phyloP scores from a whole-genome alignment of 345 rosid species.

The Eucalyptus paniculata region DNA sequence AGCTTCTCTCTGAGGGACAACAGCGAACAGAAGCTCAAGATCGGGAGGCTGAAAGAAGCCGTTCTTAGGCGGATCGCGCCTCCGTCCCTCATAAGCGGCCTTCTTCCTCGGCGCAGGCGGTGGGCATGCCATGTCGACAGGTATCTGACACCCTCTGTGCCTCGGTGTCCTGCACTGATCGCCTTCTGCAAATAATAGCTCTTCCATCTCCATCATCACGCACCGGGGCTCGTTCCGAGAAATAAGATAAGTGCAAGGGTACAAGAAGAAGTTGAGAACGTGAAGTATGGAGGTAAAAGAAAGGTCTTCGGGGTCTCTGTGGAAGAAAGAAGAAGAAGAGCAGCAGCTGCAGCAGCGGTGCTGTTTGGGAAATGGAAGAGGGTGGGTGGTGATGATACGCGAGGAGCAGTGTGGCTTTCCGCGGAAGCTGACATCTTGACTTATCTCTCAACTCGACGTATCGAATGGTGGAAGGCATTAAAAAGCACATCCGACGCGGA shows the following conservation, averaged over 20 bases:
- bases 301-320: not conserved
- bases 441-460: constrained; percentile 4
- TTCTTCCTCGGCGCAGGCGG: constrained; percentile 56
- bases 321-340: not conserved
- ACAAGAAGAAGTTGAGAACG: not conserved
- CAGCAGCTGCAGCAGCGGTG: not conserved
- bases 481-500: not conserved
- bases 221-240: not conserved
- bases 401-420: constrained; percentile 1
- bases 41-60: constrained; percentile 71
- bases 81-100: not conserved
- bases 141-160: constrained; percentile 19
- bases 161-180: constrained; percentile 51
- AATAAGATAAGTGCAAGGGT: not conserved
- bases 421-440: constrained; percentile 11
- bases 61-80: constrained; percentile 29
- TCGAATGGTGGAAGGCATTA: constrained; percentile 13
- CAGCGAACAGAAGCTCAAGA: constrained; percentile 38
- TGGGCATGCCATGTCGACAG: constrained; percentile 25
- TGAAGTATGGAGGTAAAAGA: not conserved
- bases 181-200: not conserved
- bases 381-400: not conserved
- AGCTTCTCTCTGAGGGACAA: constrained; percentile 13
- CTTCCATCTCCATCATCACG: not conserved
- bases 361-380: not conserved